Base-by-base conservation (phyloP, 768 basidiomycete genomes). In the Rhizopogon rudus region DNA sequence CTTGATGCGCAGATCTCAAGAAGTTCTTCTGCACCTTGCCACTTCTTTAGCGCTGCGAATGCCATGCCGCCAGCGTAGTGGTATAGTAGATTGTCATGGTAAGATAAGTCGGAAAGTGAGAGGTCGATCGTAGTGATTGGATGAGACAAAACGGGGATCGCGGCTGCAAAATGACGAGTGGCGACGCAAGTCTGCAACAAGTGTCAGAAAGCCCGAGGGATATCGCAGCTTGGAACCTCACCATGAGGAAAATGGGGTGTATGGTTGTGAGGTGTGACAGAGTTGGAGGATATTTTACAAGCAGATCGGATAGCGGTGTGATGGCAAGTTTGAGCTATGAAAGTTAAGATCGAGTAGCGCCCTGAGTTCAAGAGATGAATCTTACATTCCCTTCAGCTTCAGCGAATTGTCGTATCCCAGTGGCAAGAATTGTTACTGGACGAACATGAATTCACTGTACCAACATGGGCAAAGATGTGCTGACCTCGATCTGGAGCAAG, bases 21-120 rank as follows among this genome's bases (percentile, higher is more conserved):
- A 58, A 81, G 84, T 53, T 91, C 87, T 55, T 84, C 82, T 0
- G 93, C 89, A 8, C 84, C 78, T 2, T 73, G 61, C 83, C 86
- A 93, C 16, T 75, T 74, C 61, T 84, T 83, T 42, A 90, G 73
- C 0, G 82, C 82, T 8, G 75, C 71, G 1, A 87, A 75, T 1
- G 79, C 80, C n/a, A 89, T 74, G 1, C 91, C 93, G 3, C 87
- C 91, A 2, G 82, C 73, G 67, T 93, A 93, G 73, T 94, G 90
- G 65, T 93, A 93, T n/a, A 80, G 71, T 22, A 96, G 77, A 62
- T 87, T 87, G 67, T 94, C 93, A 59, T 80, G 84, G 71, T 91
- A 93, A 33, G 68, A 71, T 52, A 95, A 72, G 57, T 91, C 88
- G 6, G 81, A 82, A n/a, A 80, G 66, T 0, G 66, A 58, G 2